Base-by-base conservation (phyloP, 2,329 filamentous ascomycete species). In the Pseudogymnoascus sp. region DNA sequence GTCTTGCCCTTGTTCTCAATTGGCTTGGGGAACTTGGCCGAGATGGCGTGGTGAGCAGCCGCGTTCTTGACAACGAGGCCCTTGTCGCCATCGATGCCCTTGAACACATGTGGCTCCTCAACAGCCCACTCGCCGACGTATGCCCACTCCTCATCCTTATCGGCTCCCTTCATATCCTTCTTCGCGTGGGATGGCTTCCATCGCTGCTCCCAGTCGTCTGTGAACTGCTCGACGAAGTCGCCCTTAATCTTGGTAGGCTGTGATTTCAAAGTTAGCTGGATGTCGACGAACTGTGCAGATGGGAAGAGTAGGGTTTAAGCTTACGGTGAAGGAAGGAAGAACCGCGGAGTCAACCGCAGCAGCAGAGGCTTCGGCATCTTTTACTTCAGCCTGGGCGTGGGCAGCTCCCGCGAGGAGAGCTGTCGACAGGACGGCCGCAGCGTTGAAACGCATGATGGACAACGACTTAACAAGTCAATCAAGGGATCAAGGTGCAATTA, bases 21-120 rank as follows among this genome's bases (percentile, higher is more conserved):
- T 80, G 90, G 89, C 84, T 96, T 92, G 77, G 90, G 87, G 83
- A 99, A 98, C 80, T 98, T 98, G 81, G 95, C 92, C 61, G 95
- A 99, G 78, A 99, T 99, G 82, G 95, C 95, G 80, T 99, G 95
- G 81, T 99, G 95, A 73, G 95, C 95, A 70, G 95, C 95, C 69
- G 90, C 85, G 82, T 98, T 96, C 89, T 99, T 99, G 79, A 98
- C 86, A 68, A 99, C 93, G 72, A 99, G 87, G 79, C 93, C 95
- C 83, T 96, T 96, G 80, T 98, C 93, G 68, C 91, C 92, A 73
- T 92, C 88, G 72, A 97, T 95, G 72, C 92, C 95, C 83, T 95
- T 96, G 78, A 90, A 89, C 74, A 95, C 86, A 67, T 81, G 80
- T 63, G 95, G 95, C 85, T 98, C 95, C 82, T 99, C 95, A 67